Evolutionary conservation across 2,329 filamentous ascomycete genomes (phyloP), one percentile per base, ranked within the genome.

Genomic region (Mycosphaerella sp.): DNA sequence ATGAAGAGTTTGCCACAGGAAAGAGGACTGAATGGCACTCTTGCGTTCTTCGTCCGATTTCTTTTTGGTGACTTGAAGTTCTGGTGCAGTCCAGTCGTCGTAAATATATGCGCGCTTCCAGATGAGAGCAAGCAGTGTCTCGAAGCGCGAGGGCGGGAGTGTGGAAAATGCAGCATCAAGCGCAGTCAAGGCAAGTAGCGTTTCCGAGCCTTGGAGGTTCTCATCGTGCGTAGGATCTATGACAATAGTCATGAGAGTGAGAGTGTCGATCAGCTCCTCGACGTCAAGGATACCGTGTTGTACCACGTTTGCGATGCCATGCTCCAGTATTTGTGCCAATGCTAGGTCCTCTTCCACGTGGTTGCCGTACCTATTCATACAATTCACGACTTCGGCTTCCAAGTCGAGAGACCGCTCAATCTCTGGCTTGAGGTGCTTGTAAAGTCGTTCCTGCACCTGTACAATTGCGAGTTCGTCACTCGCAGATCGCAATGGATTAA

Each of bases 71-170:
- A 56, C 38, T 34, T 56, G 86, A 55, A 85, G 77, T 45, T 85
- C 82, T 14, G 48, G 40, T 21, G 48, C 44, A 0, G 87, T 92
- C 93, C 93, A 98, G 67, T 96, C 82, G 68, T 96, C 91, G 47
- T 84, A 82, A 61, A 92, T 79, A 65, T 87, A 87, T 57, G 89
- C 85, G 51, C 93, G 83, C 66, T 93, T 86, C 93, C 93, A 98
- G 58, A 97, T 87, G n/a, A 83, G 70, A 56, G 75, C 76, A 48
- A 81, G 72, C 36, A 79, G 67, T 32, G 76, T 73, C 26, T 84
- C 78, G 59, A 79, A 78, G 44, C 80, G 77, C n/a, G 80, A 78
- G 14, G 64, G 54, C 75, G 83, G 60, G 26, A 70, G 47, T 70
- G 76, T 63, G 77, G 78, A 60, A 74, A 81, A 66, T 74, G 78